A percentile compares a stretch with the other conserved stretches of the same genome.
Conservation (phyloP, 75 land plant species). For the Pinus tabuliformis region DNA sequence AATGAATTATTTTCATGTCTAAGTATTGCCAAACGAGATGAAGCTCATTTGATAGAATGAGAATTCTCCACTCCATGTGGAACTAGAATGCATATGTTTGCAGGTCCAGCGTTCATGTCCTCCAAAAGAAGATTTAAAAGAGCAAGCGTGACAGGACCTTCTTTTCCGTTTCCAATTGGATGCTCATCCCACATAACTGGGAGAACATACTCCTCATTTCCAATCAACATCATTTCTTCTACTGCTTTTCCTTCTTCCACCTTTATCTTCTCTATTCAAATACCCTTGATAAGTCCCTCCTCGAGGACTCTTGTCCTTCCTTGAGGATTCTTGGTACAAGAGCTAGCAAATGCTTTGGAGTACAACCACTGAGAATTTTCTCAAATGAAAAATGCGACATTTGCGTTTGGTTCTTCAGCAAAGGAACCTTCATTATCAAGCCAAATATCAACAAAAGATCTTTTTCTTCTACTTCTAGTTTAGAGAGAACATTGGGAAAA, state of each 20-base stretch:
- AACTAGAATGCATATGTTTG: slow-evolving; percentile 45
- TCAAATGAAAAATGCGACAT: slow-evolving; percentile 91
- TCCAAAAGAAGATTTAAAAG: slow-evolving; percentile 66
- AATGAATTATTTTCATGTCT: too few relatives aligned
- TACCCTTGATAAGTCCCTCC: slow-evolving; percentile 40
- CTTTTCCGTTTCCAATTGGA: slow-evolving; percentile 76
- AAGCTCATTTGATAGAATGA: too few relatives aligned
- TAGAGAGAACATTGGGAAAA: slow-evolving; percentile 84
- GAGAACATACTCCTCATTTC: slow-evolving; percentile 72
- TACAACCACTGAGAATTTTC: slow-evolving; percentile 86
- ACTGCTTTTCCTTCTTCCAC: slow-evolving; percentile 73
- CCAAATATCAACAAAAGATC: slow-evolving; percentile 88
- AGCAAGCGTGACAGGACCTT: slow-evolving; percentile 68
- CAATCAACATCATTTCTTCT: slow-evolving; percentile 95
- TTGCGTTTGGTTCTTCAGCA: slow-evolving; percentile 96
- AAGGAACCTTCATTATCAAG: slow-evolving; percentile 81
- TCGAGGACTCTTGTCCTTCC: slow-evolving; percentile 15
- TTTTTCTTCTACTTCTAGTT: slow-evolving; percentile 86
- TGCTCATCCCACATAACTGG: slow-evolving; percentile 87
- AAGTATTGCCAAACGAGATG: too few relatives aligned
- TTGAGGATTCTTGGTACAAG: slow-evolving; percentile 35
- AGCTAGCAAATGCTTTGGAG: slow-evolving; percentile 66
- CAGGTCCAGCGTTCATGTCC: slow-evolving; percentile 71
- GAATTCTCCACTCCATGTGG: slow-evolving; percentile 36
- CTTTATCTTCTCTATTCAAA: slow-evolving; percentile 39